Evolutionary conservation across 352 stramenopile genomes (phyloP), one percentile per base, ranked within the genome.

Genomic region (Aphanomyces astaci): DNA sequence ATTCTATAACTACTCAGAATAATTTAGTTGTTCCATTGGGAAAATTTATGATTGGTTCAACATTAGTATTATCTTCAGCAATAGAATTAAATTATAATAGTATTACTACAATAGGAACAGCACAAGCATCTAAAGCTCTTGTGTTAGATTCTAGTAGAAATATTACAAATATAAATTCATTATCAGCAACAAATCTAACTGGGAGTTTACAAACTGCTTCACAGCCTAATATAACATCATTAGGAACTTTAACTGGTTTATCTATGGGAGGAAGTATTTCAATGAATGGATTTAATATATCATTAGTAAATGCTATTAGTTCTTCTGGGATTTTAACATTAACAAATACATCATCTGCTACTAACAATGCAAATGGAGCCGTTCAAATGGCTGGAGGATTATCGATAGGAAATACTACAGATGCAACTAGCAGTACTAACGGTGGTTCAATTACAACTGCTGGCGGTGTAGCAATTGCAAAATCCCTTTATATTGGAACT

Each of bases 31-130:
- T n/a, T n/a, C n/a, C n/a, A n/a, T n/a, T n/a, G n/a, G n/a, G n/a
- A n/a, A n/a, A n/a, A 46, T 46, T 46, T 46, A 9, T 17, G 17
- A 17, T 46, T 46, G 48, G 48, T 55, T 55, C 48, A 55, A 24
- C 48, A n/a, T n/a, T n/a, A n/a, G n/a, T n/a, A n/a, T 55, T 55
- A 55, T 55, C 48, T 17, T 55, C 48, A 55, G 48, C 48, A 55
- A 28, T 55, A 55, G 17, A 17, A 46, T 46, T 46, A 17, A 46
- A 46, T 17, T 46, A 17, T 9, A 46, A 46, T 46, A 46, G n/a
- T n/a, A n/a, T n/a, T n/a, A n/a, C n/a, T n/a, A 46, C 39, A 46
- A 46, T 46, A 17, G 39, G 39, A 46, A 46, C 39, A 46, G 9
- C 39, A 46, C 9, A 9, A 9, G 39, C 39, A 9, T 17, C 9